Evolutionary conservation across 2,329 filamentous ascomycete species (phyloP).

Genomic region (Apiospora malaysiana): DNA sequence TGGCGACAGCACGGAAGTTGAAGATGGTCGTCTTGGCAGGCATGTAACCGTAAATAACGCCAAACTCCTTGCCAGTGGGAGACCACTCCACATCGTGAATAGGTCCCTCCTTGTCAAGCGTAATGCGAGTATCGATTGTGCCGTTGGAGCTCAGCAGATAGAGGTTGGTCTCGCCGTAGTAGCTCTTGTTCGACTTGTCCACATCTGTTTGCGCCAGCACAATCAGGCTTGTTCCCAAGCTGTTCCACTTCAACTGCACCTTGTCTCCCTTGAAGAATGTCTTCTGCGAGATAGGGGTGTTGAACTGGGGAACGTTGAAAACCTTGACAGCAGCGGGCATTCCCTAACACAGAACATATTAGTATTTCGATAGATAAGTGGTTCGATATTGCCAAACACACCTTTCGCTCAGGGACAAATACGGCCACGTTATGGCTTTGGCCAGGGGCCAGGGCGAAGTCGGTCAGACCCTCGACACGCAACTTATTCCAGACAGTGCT

Average conservation of each 20-base stretch:
- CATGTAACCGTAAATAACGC: conserved; percentile 97
- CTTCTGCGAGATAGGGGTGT: conserved; percentile 87
- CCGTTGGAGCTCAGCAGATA: conserved; percentile 93
- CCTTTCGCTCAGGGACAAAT: conserved; percentile 95
- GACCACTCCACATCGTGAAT: conserved; percentile 99
- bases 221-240: conserved; percentile 85
- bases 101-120: conserved; percentile 94
- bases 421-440: conserved; percentile 91
- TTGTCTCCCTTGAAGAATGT: conserved; percentile 99
- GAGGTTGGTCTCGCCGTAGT: conserved; percentile 97
- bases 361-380: conserved; percentile 27
- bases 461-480: conserved; percentile 84
- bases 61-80: conserved; percentile 96
- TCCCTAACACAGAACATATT: conserved; percentile 61
- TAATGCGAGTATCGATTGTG: conserved; percentile 88
- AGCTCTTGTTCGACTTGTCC: conserved; percentile 98
- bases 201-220: conserved; percentile 97
- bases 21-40: conserved; percentile 99
- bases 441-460: conserved; percentile 89
- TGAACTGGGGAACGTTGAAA: conserved; percentile 90
- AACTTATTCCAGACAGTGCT: conserved; percentile 93
- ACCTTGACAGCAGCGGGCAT: conserved; percentile 94
- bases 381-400: conserved; percentile 45
- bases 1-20: conserved; percentile 82
- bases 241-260: conserved; percentile 98